A percentile compares a stretch with the other conserved stretches of the same genome.
Evolutionary conservation across 306 rosid genomes (phyloP).

Genomic region (Pachyrhizus erosus): DNA sequence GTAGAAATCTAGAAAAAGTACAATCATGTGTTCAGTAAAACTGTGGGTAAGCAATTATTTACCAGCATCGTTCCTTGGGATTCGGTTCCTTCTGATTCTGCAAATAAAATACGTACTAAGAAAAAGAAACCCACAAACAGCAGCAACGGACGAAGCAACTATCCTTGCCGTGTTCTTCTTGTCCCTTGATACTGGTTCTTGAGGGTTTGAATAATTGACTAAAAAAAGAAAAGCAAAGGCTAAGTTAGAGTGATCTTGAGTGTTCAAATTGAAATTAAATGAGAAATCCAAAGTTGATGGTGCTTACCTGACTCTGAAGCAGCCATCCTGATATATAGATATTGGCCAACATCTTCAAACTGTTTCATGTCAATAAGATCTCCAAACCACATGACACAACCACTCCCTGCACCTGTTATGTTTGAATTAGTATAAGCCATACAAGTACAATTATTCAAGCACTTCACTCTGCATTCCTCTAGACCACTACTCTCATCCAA

Average conservation of each 20-base stretch:
- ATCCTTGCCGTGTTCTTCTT: neutral
- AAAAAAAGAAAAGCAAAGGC: neutral
- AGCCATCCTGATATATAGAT: conserved; percentile 42
- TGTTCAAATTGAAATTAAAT: neutral
- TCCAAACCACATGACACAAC: conserved; percentile 52
- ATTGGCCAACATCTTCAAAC: neutral
- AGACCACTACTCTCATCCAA: neutral
- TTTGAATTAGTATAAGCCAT: conserved; percentile 45
- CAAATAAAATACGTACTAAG: neutral
- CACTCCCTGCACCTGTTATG: conserved; percentile 27
- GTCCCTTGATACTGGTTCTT: neutral
- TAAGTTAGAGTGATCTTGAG: neutral
- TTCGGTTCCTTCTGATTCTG: neutral
- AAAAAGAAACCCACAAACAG: neutral
- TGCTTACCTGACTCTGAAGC: conserved; percentile 36
- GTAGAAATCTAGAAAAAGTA: too few relatives aligned
- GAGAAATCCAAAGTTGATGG: neutral
- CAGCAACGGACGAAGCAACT: neutral
- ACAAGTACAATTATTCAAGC: conserved; percentile 52
- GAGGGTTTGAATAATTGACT: neutral
- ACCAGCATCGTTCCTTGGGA: neutral
- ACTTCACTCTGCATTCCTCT: conserved; percentile 29
- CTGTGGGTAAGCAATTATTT: neutral
- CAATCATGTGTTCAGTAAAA: neutral
- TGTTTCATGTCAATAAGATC: conserved; percentile 44